Conservation (phyloP, 805 yeast species). For the Wickerhamiella shivajii region DNA sequence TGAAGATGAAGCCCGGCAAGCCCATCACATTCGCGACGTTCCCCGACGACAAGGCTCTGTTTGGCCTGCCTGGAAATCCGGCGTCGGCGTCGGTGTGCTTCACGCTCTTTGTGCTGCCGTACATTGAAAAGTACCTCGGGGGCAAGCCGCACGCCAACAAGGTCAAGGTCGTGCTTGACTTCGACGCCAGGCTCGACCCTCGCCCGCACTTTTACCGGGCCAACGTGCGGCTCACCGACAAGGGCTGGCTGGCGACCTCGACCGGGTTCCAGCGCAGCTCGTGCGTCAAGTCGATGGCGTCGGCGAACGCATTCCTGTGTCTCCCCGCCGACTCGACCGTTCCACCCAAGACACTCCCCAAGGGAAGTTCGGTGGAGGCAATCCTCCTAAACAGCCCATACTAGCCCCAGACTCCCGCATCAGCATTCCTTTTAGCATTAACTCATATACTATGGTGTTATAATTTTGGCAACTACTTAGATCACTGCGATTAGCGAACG, state of each 20-base stretch:
- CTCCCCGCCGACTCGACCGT: constrained; percentile 26
- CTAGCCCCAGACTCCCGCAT: too few relatives aligned
- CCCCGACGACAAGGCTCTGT: constrained; percentile 24
- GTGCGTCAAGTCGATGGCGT: constrained; percentile 33
- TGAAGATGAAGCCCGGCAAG: constrained; percentile 46
- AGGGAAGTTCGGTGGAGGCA: constrained; percentile 16
- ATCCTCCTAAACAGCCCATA: too few relatives aligned
- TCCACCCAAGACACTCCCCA: constrained; percentile 3
- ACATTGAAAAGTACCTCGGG: constrained; percentile 29
- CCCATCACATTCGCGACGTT: constrained; percentile 43
- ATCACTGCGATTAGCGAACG: too few relatives aligned
- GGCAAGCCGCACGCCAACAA: constrained; percentile 18
- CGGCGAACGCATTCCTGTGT: constrained; percentile 33
- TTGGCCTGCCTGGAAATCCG: constrained; percentile 45
- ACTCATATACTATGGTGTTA: too few relatives aligned
- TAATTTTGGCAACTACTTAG: too few relatives aligned
- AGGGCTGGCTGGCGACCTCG: constrained; percentile 27
- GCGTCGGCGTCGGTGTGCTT: constrained; percentile 38
- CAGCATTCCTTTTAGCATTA: too few relatives aligned
- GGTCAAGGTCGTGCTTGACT: constrained; percentile 25
- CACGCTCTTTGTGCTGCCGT: constrained; percentile 34
- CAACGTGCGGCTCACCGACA: constrained; percentile 19
- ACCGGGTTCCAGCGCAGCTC: constrained; percentile 42
- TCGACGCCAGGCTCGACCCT: constrained; percentile 29
- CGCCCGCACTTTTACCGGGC: constrained; percentile 41